Evolutionary conservation across 225 moss, liverwort and hornwort genomes (phyloP), one percentile per base, ranked within the genome.

Genomic region (Thuidium tamariscinum): DNA sequence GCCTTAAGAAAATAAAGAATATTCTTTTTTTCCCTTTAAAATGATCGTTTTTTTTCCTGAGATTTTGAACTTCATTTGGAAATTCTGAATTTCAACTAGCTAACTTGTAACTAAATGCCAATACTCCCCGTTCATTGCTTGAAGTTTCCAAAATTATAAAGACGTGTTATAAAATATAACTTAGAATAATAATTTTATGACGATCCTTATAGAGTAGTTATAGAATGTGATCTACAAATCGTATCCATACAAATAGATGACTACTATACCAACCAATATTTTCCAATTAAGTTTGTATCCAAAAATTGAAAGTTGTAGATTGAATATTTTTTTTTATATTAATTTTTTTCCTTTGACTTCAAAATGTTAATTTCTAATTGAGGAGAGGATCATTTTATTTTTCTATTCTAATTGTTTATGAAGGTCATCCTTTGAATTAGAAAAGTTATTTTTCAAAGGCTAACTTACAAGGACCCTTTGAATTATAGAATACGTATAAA

Each of bases 391-490:
- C 20, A 2, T 66, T 65, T 19, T n/a, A n/a, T 3, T 20, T 66
- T 66, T 66, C 3, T 10, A 11, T 20, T 67, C 67, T 21, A 67
- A 11, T 37, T 0, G 2, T 36, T 36, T 36, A 3, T 6, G 0
- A 66, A 36, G 66, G 20, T 66, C 11, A 20, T 21, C 21, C 19
- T 34, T 20, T 19, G 19, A 36, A n/a, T 2, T 36, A 2, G 18
- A 34, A 20, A 3, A 2, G 0, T 6, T 36, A 17, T 2, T 66
- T 19, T 30, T 67, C 12, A 0, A 36, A 67, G 21, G 2, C 3
- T 12, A 7, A 23, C 7, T 37, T 22, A 22, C 0, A 0, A 22
- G 0, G 13, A 21, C 0, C 0, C 13, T 67, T 22, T 37, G 12
- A 66, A 5, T 36, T 20, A 19, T 65, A 67, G 3, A 36, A 36